Evolutionary conservation across 2,329 filamentous ascomycete species (phyloP), one percentile per base, ranked within the genome.

Genomic region (Nannizziopsis arthrosporioides): DNA sequence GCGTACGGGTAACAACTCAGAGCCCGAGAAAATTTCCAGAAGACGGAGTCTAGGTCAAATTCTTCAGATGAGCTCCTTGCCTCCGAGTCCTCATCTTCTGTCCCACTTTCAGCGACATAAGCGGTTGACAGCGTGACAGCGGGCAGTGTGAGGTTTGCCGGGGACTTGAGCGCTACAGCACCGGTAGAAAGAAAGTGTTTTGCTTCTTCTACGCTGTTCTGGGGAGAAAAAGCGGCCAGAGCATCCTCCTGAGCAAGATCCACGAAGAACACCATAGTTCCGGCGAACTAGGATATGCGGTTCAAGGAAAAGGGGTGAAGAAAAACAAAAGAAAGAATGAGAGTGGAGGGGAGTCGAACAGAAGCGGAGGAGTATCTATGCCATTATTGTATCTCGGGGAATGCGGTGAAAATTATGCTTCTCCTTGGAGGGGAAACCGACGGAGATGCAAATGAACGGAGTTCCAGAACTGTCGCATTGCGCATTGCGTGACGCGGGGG

Each of bases 1-100:
- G 57, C 65, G 53, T 69, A 73, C 70, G 70, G 70, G 60, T 73
- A 73, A 57, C 70, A 73, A 47, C 65, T 66, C 57, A 73, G 55
- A 45, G 65, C 67, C 49, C 65, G 64, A 35, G 68, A 68, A 51
- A 71, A 66, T 27, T 35, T 37, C 18, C 42, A 39, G 46, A 27
- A 35, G 15, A 18, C 42, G 6, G 42, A 35, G 19, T 19, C 50
- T 30, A 36, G 22, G 34, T 10, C 37, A 10, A 10, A 12, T 18
- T 14, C 42, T 15, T 41, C 37, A 37, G 27, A 47, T 22, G 14
- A 34, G 7, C 27, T 41, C 22, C 36, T 17, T 7, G 22, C 44
- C 36, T 47, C 36, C 14, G 44, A 10, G 37, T 6, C 40, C 47
- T n/a, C 36, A 30, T 36, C 42, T 34, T 43, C 45, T 44, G 41